Base-by-base conservation (phyloP, 2,329 filamentous ascomycete species). In the Cadophora sp. region DNA sequence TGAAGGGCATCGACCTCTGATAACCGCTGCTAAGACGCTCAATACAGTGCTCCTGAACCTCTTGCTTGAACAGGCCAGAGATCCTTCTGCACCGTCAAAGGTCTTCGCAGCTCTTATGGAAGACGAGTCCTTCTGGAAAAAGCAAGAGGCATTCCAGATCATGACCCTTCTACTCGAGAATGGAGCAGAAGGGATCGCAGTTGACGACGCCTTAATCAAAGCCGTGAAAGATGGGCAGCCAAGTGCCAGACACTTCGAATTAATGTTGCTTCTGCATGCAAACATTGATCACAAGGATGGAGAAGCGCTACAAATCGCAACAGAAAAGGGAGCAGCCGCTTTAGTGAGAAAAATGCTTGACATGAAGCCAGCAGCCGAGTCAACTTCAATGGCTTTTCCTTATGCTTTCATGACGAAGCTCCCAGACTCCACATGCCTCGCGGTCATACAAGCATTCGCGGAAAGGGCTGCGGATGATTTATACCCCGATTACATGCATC, bases 331-430 rank as follows among this genome's bases (percentile, higher is more conserved):
- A 7, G 82, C 87, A 60, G 75, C 80, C 5, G 79, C 80, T 14
- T 81, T 89, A 70, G 83, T 87, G 2, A 79, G 77, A 59, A 79
- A 81, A 58, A 79, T 91, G 26, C 79, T 90, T 6, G 77, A 80
- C 4, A 80, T 83, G 64, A 81, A 82, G 9, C 86, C 88, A 0
- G 83, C 81, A 4, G 80, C 83, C 1, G 80, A 82, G 55, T 81
- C 86, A 0, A 76, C 90, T 1, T 83, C 83, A 0, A 77, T 82
- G 67, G 86, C 86, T 0, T 86, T 91, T 64, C 84, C 86, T 24
- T 83, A 81, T 40, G 83, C 91, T 1, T 86, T 91, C 60, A 14
- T 46, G 16, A 65, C 58, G 12, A 83, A 84, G 0, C 75, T 82
- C 2, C 85, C 89, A 67, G 83, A 86, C 0, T 80, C 83, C 1